Conservation (phyloP, 176 grass and related monocot genomes). For the bread wheat (Triticum aestivum) region IWGSC_CS_RefSeq_v2.1 NC_057804.1:379952475-379952974, state of each 20-base stretch:
- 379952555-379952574: constrained; percentile 20
- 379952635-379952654: constrained; percentile 27
- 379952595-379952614: background rate
- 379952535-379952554: constrained; percentile 43
- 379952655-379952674: constrained; percentile 14
- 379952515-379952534: constrained; percentile 18
- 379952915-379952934: background rate
- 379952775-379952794: constrained; percentile 12
- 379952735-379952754: background rate
- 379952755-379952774: constrained; percentile 6
- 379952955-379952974: constrained; percentile 12
- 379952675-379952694: constrained; percentile 14
- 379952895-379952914: background rate
- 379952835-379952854: background rate
- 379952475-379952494: background rate
- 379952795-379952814: constrained; percentile 1
- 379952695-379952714: constrained; percentile 24
- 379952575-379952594: background rate
- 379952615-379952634: constrained; percentile 27
- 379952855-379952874: background rate
- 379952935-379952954: constrained; percentile 1
- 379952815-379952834: background rate
- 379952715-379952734: constrained; percentile 14
- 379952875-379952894: constrained; percentile 36
- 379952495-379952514: constrained; percentile 3